Base-by-base conservation (phyloP, 345 rosid species). In the Aquilaria yunnanensis region DNA sequence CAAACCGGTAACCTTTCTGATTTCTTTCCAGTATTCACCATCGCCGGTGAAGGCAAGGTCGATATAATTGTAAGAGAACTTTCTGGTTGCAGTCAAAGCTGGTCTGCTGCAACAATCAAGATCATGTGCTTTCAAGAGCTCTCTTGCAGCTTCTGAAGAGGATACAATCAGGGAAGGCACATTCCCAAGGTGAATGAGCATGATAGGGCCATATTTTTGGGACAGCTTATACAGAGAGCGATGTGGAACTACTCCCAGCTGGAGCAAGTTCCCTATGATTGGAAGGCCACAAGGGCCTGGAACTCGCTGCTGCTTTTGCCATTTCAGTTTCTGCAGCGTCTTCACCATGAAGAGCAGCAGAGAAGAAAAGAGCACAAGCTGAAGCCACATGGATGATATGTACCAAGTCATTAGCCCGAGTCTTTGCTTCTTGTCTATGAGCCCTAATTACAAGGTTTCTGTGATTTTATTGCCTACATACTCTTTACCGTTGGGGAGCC, bases 181-280 rank as follows among this genome's bases (percentile, higher is more conserved):
- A 16, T 62, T 31, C 5, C 65, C 65, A 45, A 62, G 14, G 33
- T 62, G 57, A 34, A 51, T 33, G 13, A 62, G 65, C 56, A 62
- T 62, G 13, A 62, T 2, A 9, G 65, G 65, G 10, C 65, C 65
- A 6, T 62, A 51, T 51, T 62, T 62, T 14, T 51, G 16, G 23
- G 34, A 14, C 11, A 62, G 47, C 14, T 46, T 14, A 50, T 47
- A 14, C 32, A 62, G 29, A 12, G 57, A 51, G 51, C 56, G 65
- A 12, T 62, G 57, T 32, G 56, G 57, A 5, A 3, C 45, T 51
- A 32, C 49, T 2, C 57, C 56, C 12, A 62, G 47, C 49, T 62
- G 65, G 47, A 13, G 65, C 8, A 62, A 14, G 65, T 55, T 34
- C 41, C 57, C 62, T 41, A 47, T 51, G 31, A 62, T 51, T 29